phyloP scores from a whole-genome alignment of 805 yeast genomes.

The Hanseniaspora valbyensis region DNA sequence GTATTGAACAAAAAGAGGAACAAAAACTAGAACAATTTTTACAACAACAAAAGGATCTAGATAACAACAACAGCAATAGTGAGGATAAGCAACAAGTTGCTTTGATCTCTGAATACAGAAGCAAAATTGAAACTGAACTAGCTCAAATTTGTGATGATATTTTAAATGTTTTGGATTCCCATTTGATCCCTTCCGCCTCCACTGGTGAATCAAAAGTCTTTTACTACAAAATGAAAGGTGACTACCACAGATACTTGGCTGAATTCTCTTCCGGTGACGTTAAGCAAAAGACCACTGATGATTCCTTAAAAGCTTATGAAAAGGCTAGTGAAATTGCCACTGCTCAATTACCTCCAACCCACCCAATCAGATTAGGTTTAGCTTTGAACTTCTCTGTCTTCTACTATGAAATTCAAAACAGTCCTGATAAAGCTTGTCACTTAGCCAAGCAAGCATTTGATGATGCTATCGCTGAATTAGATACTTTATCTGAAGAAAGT shows the following conservation, averaged over 20 bases:
- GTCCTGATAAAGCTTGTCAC: constrained; percentile 98
- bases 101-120: constrained; percentile 86
- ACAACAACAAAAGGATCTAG: constrained; percentile 15
- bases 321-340: constrained; percentile 94
- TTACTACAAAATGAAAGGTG: constrained; percentile 99
- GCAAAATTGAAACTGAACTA: constrained; percentile 86
- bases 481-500: constrained; percentile 93
- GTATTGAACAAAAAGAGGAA: constrained; percentile 97
- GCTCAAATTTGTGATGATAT: constrained; percentile 91
- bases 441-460: constrained; percentile 98
- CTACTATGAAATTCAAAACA: constrained; percentile 94
- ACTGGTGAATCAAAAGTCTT: constrained; percentile 97
- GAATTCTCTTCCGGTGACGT: constrained; percentile 88
- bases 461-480: constrained; percentile 97
- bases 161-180: constrained; percentile 72
- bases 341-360: constrained; percentile 95
- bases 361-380: constrained; percentile 94
- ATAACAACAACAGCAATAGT: constrained; percentile 14
- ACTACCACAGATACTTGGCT: constrained; percentile 96
- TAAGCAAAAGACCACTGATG: constrained; percentile 84
- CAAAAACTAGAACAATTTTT: constrained; percentile 61
- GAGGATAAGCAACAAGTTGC: constrained; percentile 61
- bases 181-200: constrained; percentile 86
- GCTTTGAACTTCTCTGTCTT: constrained; percentile 96
- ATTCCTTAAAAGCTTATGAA: constrained; percentile 88